Conservation (phyloP, 2,329 filamentous ascomycete species). For the Cryphonectria japonica region DNA sequence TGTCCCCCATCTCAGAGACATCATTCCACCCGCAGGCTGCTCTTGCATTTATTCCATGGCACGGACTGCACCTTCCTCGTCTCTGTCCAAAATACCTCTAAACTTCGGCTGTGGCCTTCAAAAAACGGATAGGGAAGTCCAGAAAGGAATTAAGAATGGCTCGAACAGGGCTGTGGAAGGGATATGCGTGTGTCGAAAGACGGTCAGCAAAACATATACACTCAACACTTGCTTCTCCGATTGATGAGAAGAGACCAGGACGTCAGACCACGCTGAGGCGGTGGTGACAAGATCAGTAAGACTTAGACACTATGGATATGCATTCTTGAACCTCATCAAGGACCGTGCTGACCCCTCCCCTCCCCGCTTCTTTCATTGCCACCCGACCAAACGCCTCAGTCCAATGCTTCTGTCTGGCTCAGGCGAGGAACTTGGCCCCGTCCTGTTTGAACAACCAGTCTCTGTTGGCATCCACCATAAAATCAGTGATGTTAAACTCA, state of each 20-base stretch:
- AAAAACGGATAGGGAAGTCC: too few relatives aligned
- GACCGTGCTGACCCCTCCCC: background rate
- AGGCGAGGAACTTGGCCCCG: slow-evolving; percentile 34
- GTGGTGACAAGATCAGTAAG: background rate
- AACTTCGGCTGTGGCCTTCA: too few relatives aligned
- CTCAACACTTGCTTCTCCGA: background rate
- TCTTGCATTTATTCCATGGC: background rate
- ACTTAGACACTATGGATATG: background rate
- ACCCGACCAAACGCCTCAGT: background rate
- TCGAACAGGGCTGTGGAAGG: too few relatives aligned
- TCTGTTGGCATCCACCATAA: slow-evolving; percentile 73
- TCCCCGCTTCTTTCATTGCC: background rate
- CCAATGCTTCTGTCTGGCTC: slow-evolving; percentile 13
- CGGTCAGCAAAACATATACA: background rate
- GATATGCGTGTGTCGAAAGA: too few relatives aligned
- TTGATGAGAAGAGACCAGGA: background rate
- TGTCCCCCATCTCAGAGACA: background rate
- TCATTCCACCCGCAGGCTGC: background rate
- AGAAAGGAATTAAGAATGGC: too few relatives aligned
- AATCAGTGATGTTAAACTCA: slow-evolving; percentile 79
- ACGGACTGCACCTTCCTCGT: background rate
- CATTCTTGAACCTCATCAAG: background rate
- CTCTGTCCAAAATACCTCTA: too few relatives aligned
- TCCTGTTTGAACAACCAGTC: slow-evolving; percentile 74
- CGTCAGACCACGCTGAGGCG: background rate